phyloP scores from a whole-genome alignment of 495 filamentous ascomycete species.

The Podospora pseudocomata region DNA sequence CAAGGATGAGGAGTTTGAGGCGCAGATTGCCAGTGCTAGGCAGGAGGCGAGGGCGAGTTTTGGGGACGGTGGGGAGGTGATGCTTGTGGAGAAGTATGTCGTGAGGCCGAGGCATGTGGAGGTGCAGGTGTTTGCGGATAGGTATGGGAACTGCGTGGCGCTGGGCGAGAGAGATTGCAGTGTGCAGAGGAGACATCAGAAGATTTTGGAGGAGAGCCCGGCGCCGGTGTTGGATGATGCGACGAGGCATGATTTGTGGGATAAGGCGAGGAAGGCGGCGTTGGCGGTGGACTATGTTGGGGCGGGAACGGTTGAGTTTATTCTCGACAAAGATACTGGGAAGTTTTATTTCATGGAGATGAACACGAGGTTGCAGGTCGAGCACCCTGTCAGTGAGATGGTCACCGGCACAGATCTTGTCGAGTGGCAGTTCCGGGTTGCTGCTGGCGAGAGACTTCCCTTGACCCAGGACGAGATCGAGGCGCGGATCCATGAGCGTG shows the following conservation, averaged over 20 bases:
- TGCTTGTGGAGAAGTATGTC: constrained; percentile 96
- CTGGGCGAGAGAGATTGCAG: constrained; percentile 85
- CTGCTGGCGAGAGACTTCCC: constrained; percentile 81
- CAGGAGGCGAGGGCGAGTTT: constrained; percentile 89
- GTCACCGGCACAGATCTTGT: constrained; percentile 94
- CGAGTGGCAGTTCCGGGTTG: constrained; percentile 92
- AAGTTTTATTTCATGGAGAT: constrained; percentile 97
- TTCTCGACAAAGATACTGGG: constrained; percentile 91
- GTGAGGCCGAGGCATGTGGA: constrained; percentile 93
- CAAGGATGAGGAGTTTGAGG: constrained; percentile 69
- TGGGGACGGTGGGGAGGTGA: constrained; percentile 79
- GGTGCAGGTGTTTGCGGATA: constrained; percentile 95
- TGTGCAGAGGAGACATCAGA: constrained; percentile 87
- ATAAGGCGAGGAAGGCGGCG: constrained; percentile 85
- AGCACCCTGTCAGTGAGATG: constrained; percentile 97
- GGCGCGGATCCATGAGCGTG: constrained; percentile 65
- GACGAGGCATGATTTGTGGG: constrained; percentile 85
- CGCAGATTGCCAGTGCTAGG: constrained; percentile 80
- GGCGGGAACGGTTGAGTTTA: constrained; percentile 97
- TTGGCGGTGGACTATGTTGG: constrained; percentile 92
- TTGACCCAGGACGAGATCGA: constrained; percentile 81
- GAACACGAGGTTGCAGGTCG: constrained; percentile 97
- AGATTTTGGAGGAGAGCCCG: constrained; percentile 95
- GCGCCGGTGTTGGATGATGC: constrained; percentile 78
- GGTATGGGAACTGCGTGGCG: constrained; percentile 77